Evolutionary conservation across 352 stramenopile species (phyloP), one percentile per base, ranked within the genome.

Genomic region (Pythium scleroteichum): DNA sequence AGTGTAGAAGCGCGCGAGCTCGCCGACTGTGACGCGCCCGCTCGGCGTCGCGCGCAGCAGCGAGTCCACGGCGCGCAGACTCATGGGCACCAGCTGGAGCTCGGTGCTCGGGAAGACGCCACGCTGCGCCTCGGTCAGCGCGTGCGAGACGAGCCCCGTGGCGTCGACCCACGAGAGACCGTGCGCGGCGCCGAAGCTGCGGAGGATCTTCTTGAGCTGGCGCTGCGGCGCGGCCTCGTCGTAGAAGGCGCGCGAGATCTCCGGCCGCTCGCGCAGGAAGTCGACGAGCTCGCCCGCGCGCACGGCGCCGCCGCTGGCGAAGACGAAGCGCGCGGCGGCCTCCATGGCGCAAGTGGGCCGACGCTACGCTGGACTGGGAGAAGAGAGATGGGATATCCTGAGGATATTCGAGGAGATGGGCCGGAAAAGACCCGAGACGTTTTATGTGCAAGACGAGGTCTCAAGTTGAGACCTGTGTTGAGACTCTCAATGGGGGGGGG

Each of bases 271-370:
- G 6, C 4, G 3, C 19, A 65, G 41, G 41, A 65, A 65, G 16
- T 24, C 23, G 19, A 23, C 8, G 27, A 65, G 49, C 41, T 65
- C 58, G 20, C n/a, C 16, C 14, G 45, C 22, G 7, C 10, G 38
- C 14, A 65, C 58, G 22, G 3, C 22, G 50, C 58, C 58, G 49
- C 49, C 58, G 41, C 40, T 50, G 39, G 10, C 40, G 32, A 38
- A 65, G 39, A 65, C 58, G 32, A 65, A 65, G 26, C 13, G 27
- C 12, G 58, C 58, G 40, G 58, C 58, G 17, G 39, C 58, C 12
- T 65, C 58, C 58, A 65, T 65, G 38, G 14, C 20, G 24, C 23
- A 39, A 39, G 33, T 8, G 33, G 33, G 33, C n/a, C n/a, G n/a
- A n/a, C n/a, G n/a, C n/a, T n/a, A n/a, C n/a, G n/a, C n/a, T n/a